Base-by-base conservation (phyloP, 495 filamentous ascomycete genomes). In the Penicillium ochrochloron region DNA sequence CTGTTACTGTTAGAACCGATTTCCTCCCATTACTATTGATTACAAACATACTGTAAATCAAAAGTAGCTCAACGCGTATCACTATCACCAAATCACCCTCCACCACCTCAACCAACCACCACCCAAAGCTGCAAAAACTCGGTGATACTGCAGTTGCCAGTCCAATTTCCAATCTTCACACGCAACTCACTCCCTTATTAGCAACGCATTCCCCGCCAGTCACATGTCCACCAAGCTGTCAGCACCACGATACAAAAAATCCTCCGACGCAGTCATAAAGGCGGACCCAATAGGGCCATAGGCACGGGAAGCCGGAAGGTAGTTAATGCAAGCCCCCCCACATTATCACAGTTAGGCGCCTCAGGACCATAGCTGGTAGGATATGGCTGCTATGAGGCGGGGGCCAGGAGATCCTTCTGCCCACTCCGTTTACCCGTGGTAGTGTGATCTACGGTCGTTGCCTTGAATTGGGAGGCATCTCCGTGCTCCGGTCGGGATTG, bases 91-190 rank as follows among this genome's bases (percentile, higher is more conserved):
- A 41, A 41, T 35, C 62, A 19, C 7, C 50, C 50, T 5, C n/a
- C 23, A 50, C n/a, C 46, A 21, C 21, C 10, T 55, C 50, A 46
- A 57, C 62, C 65, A 67, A 67, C 61, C 12, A 34, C 37, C 23
- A 48, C 27, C 35, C 52, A 41, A 52, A 59, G 11, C 58, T 65
- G 58, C 65, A 37, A 44, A 27, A 23, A 59, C 61, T 63, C 19
- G 42, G 69, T 71, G 66, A 71, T 67, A 60, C 69, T 74, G 71
- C 71, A 72, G 63, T 66, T 65, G 57, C 62, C 61, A 64, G 67
- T 61, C 67, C 50, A 55, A 15, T 61, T 61, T 21, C 33, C 21
- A 69, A 69, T 66, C 44, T 55, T 41, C 55, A 42, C 48, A 60
- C 56, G 59, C 59, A 64, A 48, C 15, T 54, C 37, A n/a, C 60